phyloP scores from a whole-genome alignment of 768 basidiomycete genomes.

The Podaxis sp. region DNA sequence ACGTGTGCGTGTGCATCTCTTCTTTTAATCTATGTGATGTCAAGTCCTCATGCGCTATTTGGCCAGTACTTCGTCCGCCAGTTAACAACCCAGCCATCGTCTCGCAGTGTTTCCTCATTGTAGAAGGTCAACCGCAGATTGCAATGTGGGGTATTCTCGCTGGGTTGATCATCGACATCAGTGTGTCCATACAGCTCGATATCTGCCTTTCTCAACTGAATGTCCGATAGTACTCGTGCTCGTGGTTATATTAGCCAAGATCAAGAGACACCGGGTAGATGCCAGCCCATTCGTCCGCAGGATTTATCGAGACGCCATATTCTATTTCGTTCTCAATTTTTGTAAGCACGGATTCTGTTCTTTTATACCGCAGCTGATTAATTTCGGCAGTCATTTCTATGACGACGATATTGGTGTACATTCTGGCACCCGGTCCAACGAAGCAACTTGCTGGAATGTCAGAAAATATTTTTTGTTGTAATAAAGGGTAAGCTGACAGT shows the following conservation, averaged over 20 bases:
- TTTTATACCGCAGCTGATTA: not conserved
- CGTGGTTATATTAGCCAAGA: too few species aligned
- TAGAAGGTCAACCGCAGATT: not conserved
- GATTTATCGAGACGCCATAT: not conserved
- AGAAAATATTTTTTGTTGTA: not conserved
- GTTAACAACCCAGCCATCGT: not conserved
- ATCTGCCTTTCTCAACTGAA: too few species aligned
- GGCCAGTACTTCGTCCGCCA: not conserved
- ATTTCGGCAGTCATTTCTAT: not conserved
- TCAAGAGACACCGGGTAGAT: not conserved
- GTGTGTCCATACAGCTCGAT: not conserved
- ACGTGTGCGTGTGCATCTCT: not conserved
- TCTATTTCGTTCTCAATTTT: not conserved
- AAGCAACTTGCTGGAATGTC: not conserved
- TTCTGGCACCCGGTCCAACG: not conserved
- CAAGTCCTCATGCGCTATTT: not conserved
- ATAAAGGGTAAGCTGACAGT: not conserved
- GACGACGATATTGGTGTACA: not conserved
- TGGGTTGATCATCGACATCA: not conserved
- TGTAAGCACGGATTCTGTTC: not conserved
- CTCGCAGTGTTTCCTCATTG: not conserved
- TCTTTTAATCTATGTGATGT: not conserved
- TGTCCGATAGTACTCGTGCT: too few species aligned
- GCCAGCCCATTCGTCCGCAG: not conserved
- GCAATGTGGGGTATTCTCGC: not conserved